These are phyloP conservation scores for Salix suchowensis DNA, from an alignment of 345 rosid species.

Conservation along the genomic window DNA sequence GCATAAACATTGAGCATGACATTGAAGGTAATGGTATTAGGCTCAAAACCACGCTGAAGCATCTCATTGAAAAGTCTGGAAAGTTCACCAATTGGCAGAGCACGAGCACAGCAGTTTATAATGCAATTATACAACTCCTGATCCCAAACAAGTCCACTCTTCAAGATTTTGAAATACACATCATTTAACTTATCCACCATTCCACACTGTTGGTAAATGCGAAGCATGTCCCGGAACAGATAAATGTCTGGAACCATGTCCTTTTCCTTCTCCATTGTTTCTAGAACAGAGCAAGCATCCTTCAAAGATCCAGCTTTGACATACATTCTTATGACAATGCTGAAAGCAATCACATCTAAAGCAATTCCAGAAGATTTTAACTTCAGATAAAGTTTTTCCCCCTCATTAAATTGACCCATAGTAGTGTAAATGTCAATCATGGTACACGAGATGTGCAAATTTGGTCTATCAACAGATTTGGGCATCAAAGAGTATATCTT, in stretches of 20 bases:
- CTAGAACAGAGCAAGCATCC: constrained; percentile 68
- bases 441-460: constrained; percentile 66
- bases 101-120: constrained; percentile 83
- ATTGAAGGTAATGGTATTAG: constrained; percentile 60
- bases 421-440: constrained; percentile 70
- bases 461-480: constrained; percentile 38
- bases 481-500: constrained; percentile 50
- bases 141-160: constrained; percentile 69
- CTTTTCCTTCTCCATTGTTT: constrained; percentile 58
- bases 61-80: constrained; percentile 68
- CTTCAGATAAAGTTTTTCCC: constrained; percentile 54
- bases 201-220: constrained; percentile 67
- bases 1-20: constrained; percentile 81
- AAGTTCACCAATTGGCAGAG: constrained; percentile 71
- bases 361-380: constrained; percentile 58
- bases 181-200: constrained; percentile 48
- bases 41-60: constrained; percentile 61
- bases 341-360: constrained; percentile 69
- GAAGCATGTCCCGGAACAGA: constrained; percentile 76
- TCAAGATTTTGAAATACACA: constrained; percentile 52
- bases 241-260: constrained; percentile 65
- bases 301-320: constrained; percentile 67
- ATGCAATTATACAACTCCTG: constrained; percentile 82
- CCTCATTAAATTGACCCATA: constrained; percentile 51
- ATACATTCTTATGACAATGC: constrained; percentile 75